A percentile compares a stretch with the other conserved stretches of the same genome.
phyloP scores from a whole-genome alignment of 2,329 filamentous ascomycete genomes.

The Aspergillus sp. region DNA sequence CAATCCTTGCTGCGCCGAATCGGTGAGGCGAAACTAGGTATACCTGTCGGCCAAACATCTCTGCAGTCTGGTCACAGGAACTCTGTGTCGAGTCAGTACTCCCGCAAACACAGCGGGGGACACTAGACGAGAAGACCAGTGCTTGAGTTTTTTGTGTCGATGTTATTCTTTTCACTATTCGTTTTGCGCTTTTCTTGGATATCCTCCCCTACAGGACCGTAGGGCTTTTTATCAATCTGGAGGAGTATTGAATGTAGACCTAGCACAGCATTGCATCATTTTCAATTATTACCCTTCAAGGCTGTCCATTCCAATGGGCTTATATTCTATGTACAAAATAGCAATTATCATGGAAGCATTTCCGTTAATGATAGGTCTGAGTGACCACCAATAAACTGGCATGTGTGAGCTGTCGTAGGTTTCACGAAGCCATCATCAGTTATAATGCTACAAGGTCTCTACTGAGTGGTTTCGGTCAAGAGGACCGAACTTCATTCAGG shows the following conservation, averaged over 20 bases:
- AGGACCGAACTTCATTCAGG: constrained; percentile 37
- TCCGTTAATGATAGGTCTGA: neutral
- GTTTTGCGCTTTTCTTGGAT: constrained; percentile 31
- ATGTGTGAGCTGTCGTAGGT: neutral
- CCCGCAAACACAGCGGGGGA: constrained; percentile 34
- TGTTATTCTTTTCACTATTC: constrained; percentile 11
- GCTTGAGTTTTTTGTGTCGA: constrained; percentile 10
- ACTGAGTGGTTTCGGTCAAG: neutral
- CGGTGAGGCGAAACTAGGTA: constrained; percentile 69
- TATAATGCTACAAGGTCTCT: neutral
- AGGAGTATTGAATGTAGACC: constrained; percentile 26
- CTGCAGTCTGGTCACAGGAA: constrained; percentile 38
- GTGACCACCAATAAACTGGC: neutral
- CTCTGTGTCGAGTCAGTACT: constrained; percentile 36
- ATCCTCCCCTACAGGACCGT: constrained; percentile 30
- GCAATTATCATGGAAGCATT: constrained; percentile 7
- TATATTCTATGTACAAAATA: constrained; percentile 17
- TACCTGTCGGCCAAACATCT: constrained; percentile 36
- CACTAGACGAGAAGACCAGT: constrained; percentile 18
- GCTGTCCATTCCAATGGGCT: neutral
- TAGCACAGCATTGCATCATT: constrained; percentile 17
- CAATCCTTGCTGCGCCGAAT: constrained; percentile 77
- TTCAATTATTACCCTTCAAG: neutral
- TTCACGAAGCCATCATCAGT: too few relatives aligned
- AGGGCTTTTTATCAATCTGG: constrained; percentile 18